A percentile compares a stretch with the other conserved stretches of the same genome.
Conservation (phyloP, 257 asterid species). For the Ocimum tenuiflorum region DNA sequence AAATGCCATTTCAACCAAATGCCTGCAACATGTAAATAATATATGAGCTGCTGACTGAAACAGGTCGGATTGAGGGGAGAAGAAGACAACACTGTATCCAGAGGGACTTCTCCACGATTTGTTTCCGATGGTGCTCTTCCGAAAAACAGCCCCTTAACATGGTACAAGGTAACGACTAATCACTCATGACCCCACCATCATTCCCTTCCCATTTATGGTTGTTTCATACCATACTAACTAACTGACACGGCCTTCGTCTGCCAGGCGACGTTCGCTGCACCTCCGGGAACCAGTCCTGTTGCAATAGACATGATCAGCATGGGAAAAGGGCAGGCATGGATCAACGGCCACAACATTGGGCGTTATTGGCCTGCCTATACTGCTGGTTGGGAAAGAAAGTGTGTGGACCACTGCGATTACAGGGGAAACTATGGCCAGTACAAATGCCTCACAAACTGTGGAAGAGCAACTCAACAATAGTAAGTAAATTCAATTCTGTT, state of each 20-base stretch:
- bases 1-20: no score
- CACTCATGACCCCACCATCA: no score
- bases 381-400: slow-evolving; percentile 38
- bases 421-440: slow-evolving; percentile 43
- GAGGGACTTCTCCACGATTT: slow-evolving; percentile 60
- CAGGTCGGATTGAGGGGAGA: no score
- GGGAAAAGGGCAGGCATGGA: slow-evolving; percentile 92
- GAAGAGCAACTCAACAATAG: slow-evolving; percentile 72
- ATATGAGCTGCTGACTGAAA: no score
- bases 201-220: no score
- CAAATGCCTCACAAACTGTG: slow-evolving; percentile 65
- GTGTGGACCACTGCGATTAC: slow-evolving; percentile 53
- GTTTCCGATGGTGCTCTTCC: slow-evolving; percentile 50
- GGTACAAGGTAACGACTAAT: slow-evolving; percentile 66
- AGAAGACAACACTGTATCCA: slow-evolving; percentile 33
- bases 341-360: slow-evolving; percentile 79
- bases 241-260: neutral
- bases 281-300: slow-evolving; percentile 55
- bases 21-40: no score
- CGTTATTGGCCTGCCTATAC: slow-evolving; percentile 68
- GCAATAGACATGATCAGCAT: slow-evolving; percentile 61
- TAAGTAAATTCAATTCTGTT: no score
- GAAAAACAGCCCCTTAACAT: slow-evolving; percentile 54
- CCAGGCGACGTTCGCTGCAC: slow-evolving; percentile 57
- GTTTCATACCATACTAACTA: no score